These are phyloP conservation scores for Fusarium acutatum DNA, from an alignment of 2,329 filamentous ascomycete species.

Conservation along the genomic window DNA sequence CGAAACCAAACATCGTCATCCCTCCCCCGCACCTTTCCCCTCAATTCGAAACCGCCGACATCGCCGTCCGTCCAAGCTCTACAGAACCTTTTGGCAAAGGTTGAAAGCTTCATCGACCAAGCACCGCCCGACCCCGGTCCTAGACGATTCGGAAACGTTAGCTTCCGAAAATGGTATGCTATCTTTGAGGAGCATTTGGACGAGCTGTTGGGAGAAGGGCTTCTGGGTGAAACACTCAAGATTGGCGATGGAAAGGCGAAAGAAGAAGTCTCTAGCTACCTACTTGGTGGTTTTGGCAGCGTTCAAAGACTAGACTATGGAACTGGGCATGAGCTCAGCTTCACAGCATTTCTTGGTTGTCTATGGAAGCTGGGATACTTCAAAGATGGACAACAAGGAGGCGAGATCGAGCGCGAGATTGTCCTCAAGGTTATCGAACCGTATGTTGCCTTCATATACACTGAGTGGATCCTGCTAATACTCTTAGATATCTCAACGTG, in stretches of 20 bases:
- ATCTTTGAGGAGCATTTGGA: conserved; percentile 69
- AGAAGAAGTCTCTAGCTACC: conserved; percentile 79
- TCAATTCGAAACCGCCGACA: conserved; percentile 52
- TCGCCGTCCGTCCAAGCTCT: conserved; percentile 69
- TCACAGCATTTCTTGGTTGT: conserved; percentile 87
- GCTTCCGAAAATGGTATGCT: conserved; percentile 85
- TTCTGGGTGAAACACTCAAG: conserved; percentile 43
- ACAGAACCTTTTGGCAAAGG: conserved; percentile 69
- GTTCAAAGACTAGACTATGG: conserved; percentile 92
- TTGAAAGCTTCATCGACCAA: conserved; percentile 75
- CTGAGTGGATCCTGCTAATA: neutral
- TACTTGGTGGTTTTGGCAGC: conserved; percentile 88
- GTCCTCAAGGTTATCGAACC: conserved; percentile 85
- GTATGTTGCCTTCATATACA: conserved; percentile 57
- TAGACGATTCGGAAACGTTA: conserved; percentile 89
- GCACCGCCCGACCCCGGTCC: conserved; percentile 87
- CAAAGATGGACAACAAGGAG: conserved; percentile 58
- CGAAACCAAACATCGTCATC: conserved; percentile 54
- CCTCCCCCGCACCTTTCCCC: conserved; percentile 51
- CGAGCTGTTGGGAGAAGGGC: conserved; percentile 41
- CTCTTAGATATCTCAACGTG: conserved; percentile 75
- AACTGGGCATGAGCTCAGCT: conserved; percentile 94
- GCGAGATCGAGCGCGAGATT: conserved; percentile 77
- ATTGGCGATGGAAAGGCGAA: conserved; percentile 56
- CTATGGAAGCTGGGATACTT: conserved; percentile 93